phyloP scores from a whole-genome alignment of 441 rosid species.

The California macrophylla region DNA sequence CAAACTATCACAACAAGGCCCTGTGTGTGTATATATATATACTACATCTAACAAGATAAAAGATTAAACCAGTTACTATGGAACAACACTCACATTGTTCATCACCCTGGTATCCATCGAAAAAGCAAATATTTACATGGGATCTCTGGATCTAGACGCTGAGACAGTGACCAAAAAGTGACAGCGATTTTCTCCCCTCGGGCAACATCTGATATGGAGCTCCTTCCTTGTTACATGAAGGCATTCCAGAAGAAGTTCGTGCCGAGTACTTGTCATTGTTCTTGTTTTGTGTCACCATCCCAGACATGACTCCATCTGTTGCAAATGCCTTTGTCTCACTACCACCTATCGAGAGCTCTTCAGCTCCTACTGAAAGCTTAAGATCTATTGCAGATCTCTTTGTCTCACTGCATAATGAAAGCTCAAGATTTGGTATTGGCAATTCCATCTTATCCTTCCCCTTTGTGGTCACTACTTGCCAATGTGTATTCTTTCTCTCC shows the following conservation, averaged over 20 bases:
- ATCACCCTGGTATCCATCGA: neutral
- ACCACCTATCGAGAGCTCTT: neutral
- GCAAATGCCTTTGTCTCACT: neutral
- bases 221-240: neutral
- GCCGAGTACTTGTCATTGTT: neutral
- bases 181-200: neutral
- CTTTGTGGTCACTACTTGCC: neutral
- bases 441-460: neutral
- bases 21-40: neutral
- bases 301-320: no score
- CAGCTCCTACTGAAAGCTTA: slow-evolving; percentile 21
- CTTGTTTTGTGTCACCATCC: neutral
- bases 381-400: slow-evolving; percentile 10
- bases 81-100: slow-evolving; percentile 1
- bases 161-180: neutral
- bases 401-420: neutral
- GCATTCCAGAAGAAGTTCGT: neutral
- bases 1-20: neutral
- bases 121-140: neutral
- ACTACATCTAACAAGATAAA: neutral
- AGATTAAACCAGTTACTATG: neutral
- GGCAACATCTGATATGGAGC: neutral
- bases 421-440: neutral
- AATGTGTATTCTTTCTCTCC: neutral
- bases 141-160: neutral